Evolutionary conservation across 768 basidiomycete species (phyloP), one percentile per base, ranked within the genome.

Genomic region (Hortiboletus flavorubellus): DNA sequence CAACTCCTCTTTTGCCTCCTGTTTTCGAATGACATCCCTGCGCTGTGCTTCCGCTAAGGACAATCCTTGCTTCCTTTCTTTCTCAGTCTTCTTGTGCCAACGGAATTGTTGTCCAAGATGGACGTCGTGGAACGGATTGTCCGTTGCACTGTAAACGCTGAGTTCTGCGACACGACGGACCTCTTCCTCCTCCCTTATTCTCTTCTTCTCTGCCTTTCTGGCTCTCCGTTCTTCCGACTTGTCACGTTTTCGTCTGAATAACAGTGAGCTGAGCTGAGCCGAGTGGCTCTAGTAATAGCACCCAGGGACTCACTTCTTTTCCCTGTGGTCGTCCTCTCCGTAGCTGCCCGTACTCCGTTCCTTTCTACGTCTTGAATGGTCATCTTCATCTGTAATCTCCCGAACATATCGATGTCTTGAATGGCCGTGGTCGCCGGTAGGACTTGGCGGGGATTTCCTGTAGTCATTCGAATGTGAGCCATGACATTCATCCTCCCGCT

Each of bases 41-140:
- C 79, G 78, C 58, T 89, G 87, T 2, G 89, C 78, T 65, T 99
- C 97, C 0, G 85, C 86, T 1, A 85, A 65, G 1, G 86, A 82
- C 46, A 98, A 65, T 2, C 97, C 97, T 56, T 84, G 75, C 73
- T 96, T 98, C 64, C 84, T 82, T 70, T 99, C 97, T 76, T 93
- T 93, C 71, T 99, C 97, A 29, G 85, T 83, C 77, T 99, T 99
- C 80, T 99, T 99, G 75, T 94, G 91, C 97, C 97, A 99, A 54
- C 90, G 86, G 72, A 99, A 99, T 69, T 95, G 93, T 68, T 98
- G 92, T 21, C 87, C 89, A 33, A 98, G 86, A 71, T 98, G 98
- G 58, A 92, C 87, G 64, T 98, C 97, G 73, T 97, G 93, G 77
- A 98, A 99, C 0, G 97, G 97, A 67, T 98, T 99, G 78, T 98